phyloP scores from a whole-genome alignment of 2,329 filamentous ascomycete genomes.

The Sarocladium oryzae region DNA sequence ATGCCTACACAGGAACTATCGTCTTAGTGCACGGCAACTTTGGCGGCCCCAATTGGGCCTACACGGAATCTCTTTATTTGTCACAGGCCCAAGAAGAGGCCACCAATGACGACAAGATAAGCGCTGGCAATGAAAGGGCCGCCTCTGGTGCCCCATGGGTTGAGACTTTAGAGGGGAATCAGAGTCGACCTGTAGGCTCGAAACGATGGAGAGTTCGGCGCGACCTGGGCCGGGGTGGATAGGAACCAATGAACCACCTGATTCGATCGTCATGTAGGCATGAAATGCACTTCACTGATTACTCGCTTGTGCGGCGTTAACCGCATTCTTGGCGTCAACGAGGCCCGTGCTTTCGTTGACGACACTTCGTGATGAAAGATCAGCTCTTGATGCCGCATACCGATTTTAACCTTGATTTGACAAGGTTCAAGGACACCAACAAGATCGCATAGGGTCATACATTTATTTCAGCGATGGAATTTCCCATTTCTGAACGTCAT shows the following conservation, averaged over 20 bases:
- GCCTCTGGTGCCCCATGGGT: conserved; percentile 46
- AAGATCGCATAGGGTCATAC: too few species aligned
- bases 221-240: conserved; percentile 44
- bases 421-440: too few species aligned
- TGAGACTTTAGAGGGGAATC: conserved; percentile 47
- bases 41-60: conserved; percentile 64
- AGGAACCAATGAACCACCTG: conserved; percentile 13
- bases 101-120: conserved; percentile 17
- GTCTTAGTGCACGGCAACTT: conserved; percentile 63
- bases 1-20: conserved; percentile 38
- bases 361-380: too few species aligned
- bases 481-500: too few species aligned
- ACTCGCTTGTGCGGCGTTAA: too few species aligned
- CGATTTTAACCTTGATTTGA: too few species aligned
- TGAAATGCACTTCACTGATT: too few species aligned
- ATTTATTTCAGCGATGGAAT: too few species aligned
- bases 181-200: conserved; percentile 51
- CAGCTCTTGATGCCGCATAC: too few species aligned
- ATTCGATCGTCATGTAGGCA: too few species aligned
- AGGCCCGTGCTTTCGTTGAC: too few species aligned
- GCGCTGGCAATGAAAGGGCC: conserved; percentile 16
- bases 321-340: too few species aligned
- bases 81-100: conserved; percentile 25
- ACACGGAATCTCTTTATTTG: conserved; percentile 54
- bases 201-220: conserved; percentile 58